A percentile compares a stretch with the other conserved stretches of the same genome.
These are phyloP conservation scores for Candida sanyaensis DNA, from an alignment of 1,139 yeast genomes.

Conservation along the genomic window DNA sequence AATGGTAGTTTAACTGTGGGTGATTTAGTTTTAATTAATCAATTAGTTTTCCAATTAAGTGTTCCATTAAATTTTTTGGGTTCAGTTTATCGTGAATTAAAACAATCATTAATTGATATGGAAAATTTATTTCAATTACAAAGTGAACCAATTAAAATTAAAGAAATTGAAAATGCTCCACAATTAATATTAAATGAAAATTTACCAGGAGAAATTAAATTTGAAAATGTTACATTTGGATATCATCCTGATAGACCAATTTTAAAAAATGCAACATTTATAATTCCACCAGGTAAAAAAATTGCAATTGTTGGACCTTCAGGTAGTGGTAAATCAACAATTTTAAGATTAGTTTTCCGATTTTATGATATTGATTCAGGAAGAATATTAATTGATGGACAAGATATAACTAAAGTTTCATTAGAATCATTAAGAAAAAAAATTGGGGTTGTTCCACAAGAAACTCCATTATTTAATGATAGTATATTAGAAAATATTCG, in stretches of 20 bases:
- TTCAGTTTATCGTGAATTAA: constrained; percentile 90
- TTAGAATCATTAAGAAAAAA: constrained; percentile 71
- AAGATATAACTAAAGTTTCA: constrained; percentile 76
- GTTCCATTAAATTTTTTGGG: constrained; percentile 95
- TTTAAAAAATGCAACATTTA: constrained; percentile 74
- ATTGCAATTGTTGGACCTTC: constrained; percentile 96
- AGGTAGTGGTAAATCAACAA: constrained; percentile 94
- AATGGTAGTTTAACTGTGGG: constrained; percentile 86
- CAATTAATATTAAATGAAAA: constrained; percentile 48
- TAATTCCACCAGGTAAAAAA: constrained; percentile 87
- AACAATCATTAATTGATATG: constrained; percentile 92
- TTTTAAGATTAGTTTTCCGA: constrained; percentile 79
- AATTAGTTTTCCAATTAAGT: constrained; percentile 90
- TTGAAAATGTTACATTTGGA: constrained; percentile 92
- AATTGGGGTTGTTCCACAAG: constrained; percentile 97
- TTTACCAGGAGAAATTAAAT: constrained; percentile 70
- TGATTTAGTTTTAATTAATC: constrained; percentile 93
- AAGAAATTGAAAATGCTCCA: constrained; percentile 61
- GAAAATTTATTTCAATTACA: constrained; percentile 85
- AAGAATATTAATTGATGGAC: constrained; percentile 82
- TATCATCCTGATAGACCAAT: constrained; percentile 89
- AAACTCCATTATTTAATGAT: constrained; percentile 93
- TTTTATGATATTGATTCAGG: constrained; percentile 86
- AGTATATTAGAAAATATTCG: constrained; percentile 84
- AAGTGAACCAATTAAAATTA: constrained; percentile 67